A percentile compares a stretch with the other conserved stretches of the same genome.
phyloP scores from a whole-genome alignment of 176 grass and related monocot genomes.

The Hyparrhenia diplandra region DNA sequence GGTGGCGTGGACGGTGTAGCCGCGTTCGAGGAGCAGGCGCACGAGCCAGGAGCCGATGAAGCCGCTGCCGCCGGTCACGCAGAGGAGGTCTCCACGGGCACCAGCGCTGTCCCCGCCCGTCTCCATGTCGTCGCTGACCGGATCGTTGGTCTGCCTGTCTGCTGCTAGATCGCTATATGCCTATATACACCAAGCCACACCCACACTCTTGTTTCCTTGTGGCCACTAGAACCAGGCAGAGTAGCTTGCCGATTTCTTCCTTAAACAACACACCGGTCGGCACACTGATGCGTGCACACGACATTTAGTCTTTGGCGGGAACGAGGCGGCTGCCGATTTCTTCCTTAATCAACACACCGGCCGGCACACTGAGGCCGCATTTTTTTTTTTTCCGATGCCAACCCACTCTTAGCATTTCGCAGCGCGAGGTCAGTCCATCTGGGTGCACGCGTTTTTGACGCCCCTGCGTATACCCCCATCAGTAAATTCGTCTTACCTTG shows the following conservation, averaged over 20 bases:
- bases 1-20: constrained; percentile 82
- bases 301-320: not conserved
- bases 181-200: not conserved
- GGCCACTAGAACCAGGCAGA: not conserved
- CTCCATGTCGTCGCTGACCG: constrained; percentile 3
- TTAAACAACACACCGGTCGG: not conserved
- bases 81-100: constrained; percentile 21
- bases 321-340: no score
- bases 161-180: not conserved
- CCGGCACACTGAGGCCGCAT: no score
- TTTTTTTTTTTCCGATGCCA: no score
- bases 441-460: no score
- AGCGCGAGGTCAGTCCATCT: no score
- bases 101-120: not conserved
- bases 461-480: no score
- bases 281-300: not conserved
- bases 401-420: no score
- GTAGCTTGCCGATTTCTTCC: not conserved
- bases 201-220: not conserved
- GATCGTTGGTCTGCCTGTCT: not conserved
- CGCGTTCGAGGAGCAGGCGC: constrained; percentile 52
- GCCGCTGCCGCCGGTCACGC: constrained; percentile 82
- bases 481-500: no score
- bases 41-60: constrained; percentile 93
- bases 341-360: no score